Conservation (phyloP, 495 filamentous ascomycete species). For the Neurospora sp. region DNA sequence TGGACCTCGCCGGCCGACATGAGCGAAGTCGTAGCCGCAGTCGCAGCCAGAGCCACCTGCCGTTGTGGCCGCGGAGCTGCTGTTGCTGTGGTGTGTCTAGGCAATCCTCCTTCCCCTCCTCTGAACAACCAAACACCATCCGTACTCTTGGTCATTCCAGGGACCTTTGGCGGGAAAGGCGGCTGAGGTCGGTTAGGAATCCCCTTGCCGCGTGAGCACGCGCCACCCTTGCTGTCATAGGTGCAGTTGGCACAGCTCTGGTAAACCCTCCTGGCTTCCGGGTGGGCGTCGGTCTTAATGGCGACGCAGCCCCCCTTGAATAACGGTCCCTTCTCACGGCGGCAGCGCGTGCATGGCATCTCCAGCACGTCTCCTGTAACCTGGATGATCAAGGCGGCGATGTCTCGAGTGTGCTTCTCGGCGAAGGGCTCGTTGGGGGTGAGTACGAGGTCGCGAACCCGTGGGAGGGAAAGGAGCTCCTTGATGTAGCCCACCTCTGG, state of each 20-base stretch:
- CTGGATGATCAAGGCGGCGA: slow-evolving; percentile 21
- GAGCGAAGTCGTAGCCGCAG: not conserved
- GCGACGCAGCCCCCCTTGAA: slow-evolving; percentile 5
- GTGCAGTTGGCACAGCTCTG: slow-evolving; percentile 13
- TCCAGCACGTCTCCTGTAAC: slow-evolving; percentile 10
- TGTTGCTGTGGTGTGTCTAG: not conserved
- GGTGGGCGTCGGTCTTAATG: not conserved
- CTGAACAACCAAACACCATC: not conserved
- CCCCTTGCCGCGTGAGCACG: not conserved
- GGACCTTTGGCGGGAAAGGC: not conserved
- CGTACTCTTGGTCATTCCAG: not conserved
- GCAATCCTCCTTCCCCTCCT: not conserved
- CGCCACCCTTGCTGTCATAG: slow-evolving; percentile 6
- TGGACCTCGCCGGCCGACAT: slow-evolving; percentile 6
- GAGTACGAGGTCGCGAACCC: slow-evolving; percentile 8
- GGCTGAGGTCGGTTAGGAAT: not conserved
- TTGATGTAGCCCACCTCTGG: slow-evolving; percentile 1
- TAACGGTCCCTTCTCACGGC: slow-evolving; percentile 4
- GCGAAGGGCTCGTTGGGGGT: slow-evolving; percentile 6
- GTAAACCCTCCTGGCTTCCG: slow-evolving; percentile 5
- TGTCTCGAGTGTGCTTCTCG: slow-evolving; percentile 11
- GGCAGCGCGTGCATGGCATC: slow-evolving; percentile 8
- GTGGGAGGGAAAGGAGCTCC: slow-evolving; percentile 7
- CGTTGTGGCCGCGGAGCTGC: not conserved
- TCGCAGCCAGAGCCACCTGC: not conserved